Percentiles rank a stretch among this genome's conserved stretches.
Conservation (phyloP, 164 flowering plant genomes). For the Paratinospora sagittata region DNA sequence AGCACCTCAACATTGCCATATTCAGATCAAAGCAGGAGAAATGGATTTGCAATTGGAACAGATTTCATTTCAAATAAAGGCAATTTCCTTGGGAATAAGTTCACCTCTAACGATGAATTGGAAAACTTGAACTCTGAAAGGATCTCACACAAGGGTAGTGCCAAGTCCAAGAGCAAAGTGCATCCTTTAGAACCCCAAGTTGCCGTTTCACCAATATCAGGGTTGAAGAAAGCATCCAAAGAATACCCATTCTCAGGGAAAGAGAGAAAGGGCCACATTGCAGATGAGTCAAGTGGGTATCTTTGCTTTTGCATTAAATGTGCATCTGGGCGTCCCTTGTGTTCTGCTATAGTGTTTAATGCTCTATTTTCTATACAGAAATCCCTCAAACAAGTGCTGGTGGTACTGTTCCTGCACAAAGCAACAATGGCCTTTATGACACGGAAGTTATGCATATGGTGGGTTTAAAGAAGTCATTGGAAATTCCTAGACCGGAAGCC, state of each 20-base stretch:
- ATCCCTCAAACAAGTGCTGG: conserved; percentile 23
- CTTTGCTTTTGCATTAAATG: background rate
- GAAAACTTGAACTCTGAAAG: conserved; percentile 23
- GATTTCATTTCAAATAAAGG: conserved; percentile 19
- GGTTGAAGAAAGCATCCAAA: conserved; percentile 23
- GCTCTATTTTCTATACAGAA: conserved; percentile 27
- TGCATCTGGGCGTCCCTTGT: background rate
- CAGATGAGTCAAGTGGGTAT: conserved; percentile 41
- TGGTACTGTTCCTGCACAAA: conserved; percentile 20
- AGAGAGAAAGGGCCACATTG: conserved; percentile 24
- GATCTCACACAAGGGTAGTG: conserved; percentile 22
- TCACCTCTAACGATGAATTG: conserved; percentile 15
- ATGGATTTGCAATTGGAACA: conserved; percentile 16
- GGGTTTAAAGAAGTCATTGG: conserved; percentile 46
- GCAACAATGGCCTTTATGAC: conserved; percentile 24
- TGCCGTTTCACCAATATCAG: conserved; percentile 31
- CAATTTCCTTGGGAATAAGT: conserved; percentile 15
- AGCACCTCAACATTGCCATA: conserved; percentile 16
- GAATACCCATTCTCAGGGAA: conserved; percentile 30
- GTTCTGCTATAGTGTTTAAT: conserved; percentile 6
- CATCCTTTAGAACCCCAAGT: conserved; percentile 21
- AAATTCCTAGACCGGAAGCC: conserved; percentile 28
- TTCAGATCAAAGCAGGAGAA: conserved; percentile 20
- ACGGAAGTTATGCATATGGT: conserved; percentile 35
- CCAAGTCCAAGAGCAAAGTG: conserved; percentile 21